These are phyloP conservation scores for Cyclocybe aegerita DNA, from an alignment of 768 basidiomycete genomes.

Conservation along the genomic window DNA sequence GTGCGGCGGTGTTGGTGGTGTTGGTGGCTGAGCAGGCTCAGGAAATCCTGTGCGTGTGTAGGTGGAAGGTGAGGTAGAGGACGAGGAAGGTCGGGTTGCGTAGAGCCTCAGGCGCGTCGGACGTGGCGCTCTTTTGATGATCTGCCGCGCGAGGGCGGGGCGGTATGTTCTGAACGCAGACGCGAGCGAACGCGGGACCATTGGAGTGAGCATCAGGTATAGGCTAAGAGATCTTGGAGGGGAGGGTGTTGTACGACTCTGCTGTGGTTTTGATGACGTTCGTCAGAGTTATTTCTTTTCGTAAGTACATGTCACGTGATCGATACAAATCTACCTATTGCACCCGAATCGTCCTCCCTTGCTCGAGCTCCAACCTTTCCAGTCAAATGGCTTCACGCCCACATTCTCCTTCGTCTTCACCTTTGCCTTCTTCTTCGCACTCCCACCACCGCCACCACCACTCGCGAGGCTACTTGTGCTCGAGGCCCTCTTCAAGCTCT, in stretches of 20 bases:
- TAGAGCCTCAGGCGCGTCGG: conserved; percentile 1
- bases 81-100: conserved; percentile 7
- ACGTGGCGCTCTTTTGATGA: conserved; percentile 5
- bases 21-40: not conserved
- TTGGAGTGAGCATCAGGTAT: not conserved
- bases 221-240: not conserved
- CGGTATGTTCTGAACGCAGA: conserved; percentile 9
- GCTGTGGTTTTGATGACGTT: too few species aligned
- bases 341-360: too few species aligned
- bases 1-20: conserved; percentile 9
- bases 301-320: too few species aligned
- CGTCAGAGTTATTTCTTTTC: too few species aligned
- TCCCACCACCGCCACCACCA: not conserved
- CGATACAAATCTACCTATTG: too few species aligned
- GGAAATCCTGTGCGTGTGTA: not conserved
- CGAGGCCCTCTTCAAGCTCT: not conserved
- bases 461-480: not conserved
- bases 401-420: conserved; percentile 1
- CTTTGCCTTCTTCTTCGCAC: conserved; percentile 1
- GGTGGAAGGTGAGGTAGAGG: too few species aligned
- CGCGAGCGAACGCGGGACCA: not conserved
- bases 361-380: conserved; percentile 24
- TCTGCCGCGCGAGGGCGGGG: conserved; percentile 14
- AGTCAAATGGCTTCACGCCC: conserved; percentile 16
- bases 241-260: too few species aligned